Base-by-base conservation (phyloP, 1,284 basidiomycete species). In the Naganishia sp. region DNA sequence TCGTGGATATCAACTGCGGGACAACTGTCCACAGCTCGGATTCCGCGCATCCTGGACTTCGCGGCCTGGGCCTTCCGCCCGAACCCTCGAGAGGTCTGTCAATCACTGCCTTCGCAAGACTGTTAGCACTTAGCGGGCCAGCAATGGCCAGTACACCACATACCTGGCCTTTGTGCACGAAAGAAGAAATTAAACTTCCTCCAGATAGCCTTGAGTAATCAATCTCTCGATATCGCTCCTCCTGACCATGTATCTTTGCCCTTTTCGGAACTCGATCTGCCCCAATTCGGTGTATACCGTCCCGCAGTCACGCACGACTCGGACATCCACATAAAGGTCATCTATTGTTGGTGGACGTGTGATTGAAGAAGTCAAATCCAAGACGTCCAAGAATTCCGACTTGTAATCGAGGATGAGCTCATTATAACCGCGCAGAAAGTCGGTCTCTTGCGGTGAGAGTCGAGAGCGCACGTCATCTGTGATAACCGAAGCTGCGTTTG, bases 201-300 rank as follows among this genome's bases (percentile, higher is more conserved):
- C 90, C 69, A 98, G 81, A 78, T 89, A 95, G 3, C 93, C 94
- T 74, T 94, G 90, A 0, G 94, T 86, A 72, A 97, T 90, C 70
- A 97, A 83, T 75, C 92, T 87, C 77, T 97, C 94, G 67, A 97
- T 88, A 77, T 95, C 91, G 11, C 88, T 85, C 70, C 91, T 82
- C 54, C 89, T 83, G 59, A 96, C 87, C 82, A 92, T 86, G 74
- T 92, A 94, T 66, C 93, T 81, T 79, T 93, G 89, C 0, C 93
- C 94, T 77, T 88, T 90, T 72, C 86, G 85, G 75, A 97, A 93
- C 76, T 94, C 89, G 67, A 97, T 88, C 67, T 85, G 86, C 42
- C 92, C 92, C 21, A 81, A 78, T 77, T 96, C 92, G 6, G 94
- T 91, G 75, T 93, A 87, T 48, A 97, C 91, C 57, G 89, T 86